Percentiles rank a stretch among this genome's conserved stretches.
phyloP scores from a whole-genome alignment of 331 rosid genomes.

The Malus hybrid region DNA sequence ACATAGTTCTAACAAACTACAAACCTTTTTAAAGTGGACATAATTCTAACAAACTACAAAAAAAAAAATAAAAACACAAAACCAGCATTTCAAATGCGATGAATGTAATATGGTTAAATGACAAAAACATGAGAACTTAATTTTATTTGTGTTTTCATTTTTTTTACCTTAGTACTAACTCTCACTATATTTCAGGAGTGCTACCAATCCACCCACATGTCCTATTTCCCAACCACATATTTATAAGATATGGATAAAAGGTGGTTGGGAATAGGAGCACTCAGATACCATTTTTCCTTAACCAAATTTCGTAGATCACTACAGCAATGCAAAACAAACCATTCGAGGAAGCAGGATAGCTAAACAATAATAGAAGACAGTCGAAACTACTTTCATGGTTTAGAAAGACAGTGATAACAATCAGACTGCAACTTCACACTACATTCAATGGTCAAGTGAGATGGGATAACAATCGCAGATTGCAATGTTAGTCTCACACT shows the following conservation, averaged over 20 bases:
- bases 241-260: no score
- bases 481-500: background rate
- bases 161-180: background rate
- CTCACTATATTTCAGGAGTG: background rate
- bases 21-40: background rate
- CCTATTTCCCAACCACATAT: no score
- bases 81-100: background rate
- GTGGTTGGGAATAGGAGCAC: no score
- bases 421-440: background rate
- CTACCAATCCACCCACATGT: no score
- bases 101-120: background rate
- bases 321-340: background rate
- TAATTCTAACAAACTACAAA: background rate
- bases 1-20: background rate
- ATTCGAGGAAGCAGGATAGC: background rate
- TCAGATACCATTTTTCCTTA: no score
- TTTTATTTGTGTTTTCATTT: background rate
- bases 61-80: background rate
- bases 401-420: background rate
- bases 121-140: background rate
- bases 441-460: background rate
- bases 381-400: background rate
- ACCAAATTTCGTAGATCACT: background rate
- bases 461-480: background rate
- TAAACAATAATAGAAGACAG: background rate